Base-by-base conservation (phyloP, 1,284 basidiomycete genomes). In the Leccinum angustisporum region DNA sequence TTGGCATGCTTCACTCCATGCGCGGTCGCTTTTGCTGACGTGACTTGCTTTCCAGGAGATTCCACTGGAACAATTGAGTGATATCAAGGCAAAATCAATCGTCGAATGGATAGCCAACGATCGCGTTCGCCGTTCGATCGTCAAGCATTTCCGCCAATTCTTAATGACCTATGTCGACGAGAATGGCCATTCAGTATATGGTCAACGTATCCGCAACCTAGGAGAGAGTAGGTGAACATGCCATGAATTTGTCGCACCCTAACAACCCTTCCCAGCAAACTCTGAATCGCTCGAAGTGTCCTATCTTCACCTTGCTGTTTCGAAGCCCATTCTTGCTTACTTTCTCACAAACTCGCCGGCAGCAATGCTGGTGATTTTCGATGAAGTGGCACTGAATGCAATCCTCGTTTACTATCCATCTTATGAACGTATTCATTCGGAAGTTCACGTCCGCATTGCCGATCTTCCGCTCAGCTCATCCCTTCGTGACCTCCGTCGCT, bases 221-320 rank as follows among this genome's bases (percentile, higher is more conserved):
- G 97, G 97, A 77, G 97, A 98, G 86, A 90, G 95, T 96, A 70
- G 70, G 91, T 80, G 46, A 52, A 38, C 9, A 14, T 54, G n/a
- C 11, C 31, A 34, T 25, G 21, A 14, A 21, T 21, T n/a, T 55
- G 9, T 16, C 14, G 2, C 27, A 36, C 54, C 2, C 64, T 76
- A 52, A 67, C 61, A 51, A 50, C 11, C 16, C 58, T 57, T 54
- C 25, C 5, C 65, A 97, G 95, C 90, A 73, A 99, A 99, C 78
- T 88, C 95, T 36, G 97, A 99, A 78, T 98, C 96, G 2, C 86
- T 99, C 62, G 97, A 99, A 76, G 91, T 99, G 18, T 98, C 95
- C 0, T 99, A 96, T 76, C 83, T 94, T 18, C 95, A 99, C 72
- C 86, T 99, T 16, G 90, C 92, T 1, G 80, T 90, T 62, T 91